phyloP scores from a whole-genome alignment of 768 basidiomycete species.

The Ramaria sp. region DNA sequence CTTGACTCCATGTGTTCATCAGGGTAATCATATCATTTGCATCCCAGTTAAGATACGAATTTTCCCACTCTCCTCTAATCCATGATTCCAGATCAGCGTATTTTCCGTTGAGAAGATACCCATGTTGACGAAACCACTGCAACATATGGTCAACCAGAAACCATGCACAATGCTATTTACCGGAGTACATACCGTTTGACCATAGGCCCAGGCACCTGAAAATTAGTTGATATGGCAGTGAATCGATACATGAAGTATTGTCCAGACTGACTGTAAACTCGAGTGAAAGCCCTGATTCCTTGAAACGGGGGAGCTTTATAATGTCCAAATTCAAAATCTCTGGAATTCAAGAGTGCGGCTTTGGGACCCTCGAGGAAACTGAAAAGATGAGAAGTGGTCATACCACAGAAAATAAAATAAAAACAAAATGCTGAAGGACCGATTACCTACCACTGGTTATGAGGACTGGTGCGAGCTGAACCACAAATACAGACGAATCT shows the following conservation, averaged over 20 bases:
- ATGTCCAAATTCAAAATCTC: constrained; percentile 44
- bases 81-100: constrained; percentile 40
- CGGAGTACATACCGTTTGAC: constrained; percentile 30
- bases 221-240: neutral
- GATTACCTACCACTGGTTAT: constrained; percentile 38
- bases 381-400: neutral
- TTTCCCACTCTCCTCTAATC: constrained; percentile 43
- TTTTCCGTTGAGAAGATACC: constrained; percentile 33
- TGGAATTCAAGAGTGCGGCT: constrained; percentile 40
- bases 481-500: constrained; percentile 44
- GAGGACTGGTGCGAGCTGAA: constrained; percentile 43
- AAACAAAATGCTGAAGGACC: no score
- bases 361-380: constrained; percentile 54
- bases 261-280: constrained; percentile 32
- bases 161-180: constrained; percentile 9
- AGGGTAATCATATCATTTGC: constrained; percentile 43
- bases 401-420: neutral
- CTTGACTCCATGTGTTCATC: constrained; percentile 39
- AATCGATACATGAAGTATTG: neutral
- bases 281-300: constrained; percentile 46
- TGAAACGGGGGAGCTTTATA: constrained; percentile 36
- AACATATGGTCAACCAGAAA: constrained; percentile 12
- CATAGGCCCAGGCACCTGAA: constrained; percentile 40
- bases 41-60: constrained; percentile 35
- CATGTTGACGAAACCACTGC: constrained; percentile 43